Evolutionary conservation across 192 early-diverging fungal species (phyloP).

Genomic region (Chytriomyces sp.): DNA sequence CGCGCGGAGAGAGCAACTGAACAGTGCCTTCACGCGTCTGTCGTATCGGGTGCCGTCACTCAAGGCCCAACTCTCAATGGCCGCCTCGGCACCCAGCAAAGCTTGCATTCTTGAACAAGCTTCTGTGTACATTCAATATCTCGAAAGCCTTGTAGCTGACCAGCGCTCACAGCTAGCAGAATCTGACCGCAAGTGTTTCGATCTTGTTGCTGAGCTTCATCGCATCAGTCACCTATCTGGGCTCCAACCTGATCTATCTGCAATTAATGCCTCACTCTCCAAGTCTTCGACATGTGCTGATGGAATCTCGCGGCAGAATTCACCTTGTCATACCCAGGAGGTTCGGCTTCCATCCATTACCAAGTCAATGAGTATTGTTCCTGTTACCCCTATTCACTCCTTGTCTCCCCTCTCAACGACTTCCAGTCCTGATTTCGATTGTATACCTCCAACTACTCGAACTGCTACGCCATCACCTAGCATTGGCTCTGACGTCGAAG

Average conservation of each 20-base stretch:
- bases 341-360: slow-evolving; percentile 19
- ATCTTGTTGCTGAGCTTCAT: slow-evolving; percentile 20
- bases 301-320: no score
- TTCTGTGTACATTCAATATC: neutral
- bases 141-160: neutral
- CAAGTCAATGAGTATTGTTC: slow-evolving; percentile 1
- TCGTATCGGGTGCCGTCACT: neutral
- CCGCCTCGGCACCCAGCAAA: neutral
- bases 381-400: no score
- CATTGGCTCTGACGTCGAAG: slow-evolving; percentile 29
- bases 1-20: neutral
- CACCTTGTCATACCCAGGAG: slow-evolving; percentile 21
- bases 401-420: no score
- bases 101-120: slow-evolving; percentile 10
- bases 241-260: neutral
- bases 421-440: neutral
- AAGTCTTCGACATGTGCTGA: no score
- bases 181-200: slow-evolving; percentile 18
- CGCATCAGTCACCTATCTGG: slow-evolving; percentile 1
- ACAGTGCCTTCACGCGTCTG: neutral
- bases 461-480: neutral
- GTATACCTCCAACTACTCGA: slow-evolving; percentile 12
- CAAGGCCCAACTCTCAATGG: neutral
- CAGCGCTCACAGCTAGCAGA: neutral
- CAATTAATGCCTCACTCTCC: slow-evolving; percentile 2